These are phyloP conservation scores for Lachnum nothofagi DNA, from an alignment of 2,329 filamentous ascomycete genomes.

Conservation along the genomic window DNA sequence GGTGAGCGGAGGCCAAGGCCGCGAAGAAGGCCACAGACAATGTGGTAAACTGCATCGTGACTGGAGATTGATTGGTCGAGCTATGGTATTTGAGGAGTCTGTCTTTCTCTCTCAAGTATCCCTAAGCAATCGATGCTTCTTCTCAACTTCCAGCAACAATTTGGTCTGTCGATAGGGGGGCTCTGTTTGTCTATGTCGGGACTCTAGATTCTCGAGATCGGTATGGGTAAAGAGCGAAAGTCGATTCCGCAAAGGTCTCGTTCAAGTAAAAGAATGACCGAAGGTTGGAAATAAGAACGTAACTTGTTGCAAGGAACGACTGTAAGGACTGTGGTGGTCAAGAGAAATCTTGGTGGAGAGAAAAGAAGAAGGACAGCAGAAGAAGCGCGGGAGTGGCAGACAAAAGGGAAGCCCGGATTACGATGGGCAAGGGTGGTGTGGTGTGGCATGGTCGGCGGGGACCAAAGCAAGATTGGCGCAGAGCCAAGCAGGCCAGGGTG, in stretches of 20 bases:
- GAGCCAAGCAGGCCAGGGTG: neutral
- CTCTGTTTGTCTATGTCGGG: too few relatives aligned
- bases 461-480: constrained; percentile 18
- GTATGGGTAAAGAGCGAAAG: constrained; percentile 29
- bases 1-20: constrained; percentile 27
- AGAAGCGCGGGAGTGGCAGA: constrained; percentile 10
- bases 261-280: constrained; percentile 32
- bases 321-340: constrained; percentile 31
- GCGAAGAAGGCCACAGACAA: constrained; percentile 33
- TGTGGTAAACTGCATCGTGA: constrained; percentile 29
- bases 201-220: constrained; percentile 14
- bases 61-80: constrained; percentile 11
- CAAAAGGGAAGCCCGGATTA: constrained; percentile 20
- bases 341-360: constrained; percentile 27
- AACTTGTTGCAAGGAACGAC: constrained; percentile 26
- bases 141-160: constrained; percentile 5
- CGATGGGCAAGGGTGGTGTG: constrained; percentile 1
- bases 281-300: constrained; percentile 27
- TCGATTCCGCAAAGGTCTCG: constrained; percentile 30
- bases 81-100: constrained; percentile 9
- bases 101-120: constrained; percentile 11
- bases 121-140: constrained; percentile 28
- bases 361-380: constrained; percentile 12
- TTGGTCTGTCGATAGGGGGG: neutral
- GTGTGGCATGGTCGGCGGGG: neutral